Base-by-base conservation (phyloP, 768 basidiomycete genomes). In the Mycena alexandri region DNA sequence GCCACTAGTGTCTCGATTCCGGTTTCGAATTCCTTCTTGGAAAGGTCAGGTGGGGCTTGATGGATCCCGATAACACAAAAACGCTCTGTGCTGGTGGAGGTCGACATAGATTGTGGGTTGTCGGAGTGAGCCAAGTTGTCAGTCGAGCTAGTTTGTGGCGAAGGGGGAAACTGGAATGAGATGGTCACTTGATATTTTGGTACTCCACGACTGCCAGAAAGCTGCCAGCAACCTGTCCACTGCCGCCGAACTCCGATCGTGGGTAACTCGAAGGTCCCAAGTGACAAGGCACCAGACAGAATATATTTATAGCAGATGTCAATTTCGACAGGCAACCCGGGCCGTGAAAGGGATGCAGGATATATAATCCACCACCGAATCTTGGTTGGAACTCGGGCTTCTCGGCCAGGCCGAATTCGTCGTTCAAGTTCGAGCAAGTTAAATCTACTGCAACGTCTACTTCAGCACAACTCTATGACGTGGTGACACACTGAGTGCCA, bases 1-100 rank as follows among this genome's bases (percentile, higher is more conserved):
- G 25, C 51, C 51, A 53, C 51, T 29, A 53, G 51, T 53, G 51
- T 53, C 51, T 53, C 29, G 51, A 53, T 53, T 53, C 51, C 29
- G 51, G 33, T 34, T 53, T 53, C 29, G 51, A 53, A 53, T 25
- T 53, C 51, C 33, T 53, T 53, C 51, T 53, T 53, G 51, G 51
- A 53, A 36, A 53, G 51, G 51, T 22, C 51, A 19, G 51, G 29
- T 53, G 51, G 51, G 51, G 29, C 51, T 36, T 53, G 51, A 53
- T 34, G 51, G 33, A 53, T 53, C 29, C 51, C 51, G 51, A 53
- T 53, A 36, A 53, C 51, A 34, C 51, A 53, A 36, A 53, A 53
- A 53, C 51, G 51, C 51, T 53, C 51, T 53, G 51, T 36, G 51
- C 51, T 53, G 51, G 51, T 53, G 29, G 51, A 8, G 51, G 29